A percentile compares a stretch with the other conserved stretches of the same genome.
Conservation (phyloP, 306 rosid species). For the Cucumis hystrix region DNA sequence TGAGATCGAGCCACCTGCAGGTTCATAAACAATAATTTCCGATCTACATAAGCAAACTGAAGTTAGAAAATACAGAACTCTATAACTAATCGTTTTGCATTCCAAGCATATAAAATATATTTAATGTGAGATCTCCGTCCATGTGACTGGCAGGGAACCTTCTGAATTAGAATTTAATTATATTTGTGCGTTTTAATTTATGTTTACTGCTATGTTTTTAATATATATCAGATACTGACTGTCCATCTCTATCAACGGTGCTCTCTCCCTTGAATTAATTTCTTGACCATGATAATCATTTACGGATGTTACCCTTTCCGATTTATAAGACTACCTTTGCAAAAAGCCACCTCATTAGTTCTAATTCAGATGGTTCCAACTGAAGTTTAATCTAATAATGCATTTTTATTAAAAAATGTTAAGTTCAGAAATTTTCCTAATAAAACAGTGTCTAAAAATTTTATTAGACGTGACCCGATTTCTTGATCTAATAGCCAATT, state of each 20-base stretch:
- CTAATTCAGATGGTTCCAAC: not conserved
- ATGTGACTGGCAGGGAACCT: not conserved
- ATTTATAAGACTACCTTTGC: not conserved
- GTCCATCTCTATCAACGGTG: not conserved
- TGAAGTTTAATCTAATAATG: not conserved
- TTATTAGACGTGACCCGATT: not conserved
- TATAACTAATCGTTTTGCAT: not conserved
- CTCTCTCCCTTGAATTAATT: not conserved
- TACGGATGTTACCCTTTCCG: not conserved
- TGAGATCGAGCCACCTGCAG: conserved; percentile 55
- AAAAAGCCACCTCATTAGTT: not conserved
- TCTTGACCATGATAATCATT: not conserved
- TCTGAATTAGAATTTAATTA: not conserved
- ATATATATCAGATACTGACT: too few relatives aligned
- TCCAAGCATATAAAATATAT: not conserved
- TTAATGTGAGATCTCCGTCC: not conserved
- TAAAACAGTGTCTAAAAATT: not conserved
- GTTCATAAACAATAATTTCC: conserved; percentile 1
- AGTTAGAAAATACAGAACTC: not conserved
- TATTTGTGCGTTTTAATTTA: too few relatives aligned
- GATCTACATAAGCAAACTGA: not conserved
- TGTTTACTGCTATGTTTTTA: too few relatives aligned
- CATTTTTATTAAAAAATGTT: not conserved
- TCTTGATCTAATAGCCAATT: not conserved
- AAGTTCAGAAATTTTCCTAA: not conserved